These are phyloP conservation scores for Arthroderma uncinatum DNA, from an alignment of 2,329 filamentous ascomycete genomes.

Conservation along the genomic window DNA sequence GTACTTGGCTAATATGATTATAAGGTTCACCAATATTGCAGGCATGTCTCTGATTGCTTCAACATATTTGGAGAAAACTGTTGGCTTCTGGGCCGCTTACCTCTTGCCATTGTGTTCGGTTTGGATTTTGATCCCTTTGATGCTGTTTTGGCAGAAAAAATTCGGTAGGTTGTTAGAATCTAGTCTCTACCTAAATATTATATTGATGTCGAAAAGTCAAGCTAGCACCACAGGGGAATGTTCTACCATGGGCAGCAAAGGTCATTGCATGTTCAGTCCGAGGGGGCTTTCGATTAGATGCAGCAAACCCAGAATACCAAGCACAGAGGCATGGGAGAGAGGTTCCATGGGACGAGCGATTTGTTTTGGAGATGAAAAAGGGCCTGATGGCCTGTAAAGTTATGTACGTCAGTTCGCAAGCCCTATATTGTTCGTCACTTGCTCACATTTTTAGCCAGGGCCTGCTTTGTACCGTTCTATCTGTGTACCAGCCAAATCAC, in stretches of 20 bases:
- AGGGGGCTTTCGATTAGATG: slow-evolving; percentile 11
- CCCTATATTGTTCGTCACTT: background rate
- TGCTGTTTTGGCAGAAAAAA: slow-evolving; percentile 7
- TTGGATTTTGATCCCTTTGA: slow-evolving; percentile 10
- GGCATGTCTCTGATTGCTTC: slow-evolving; percentile 50
- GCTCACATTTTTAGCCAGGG: background rate
- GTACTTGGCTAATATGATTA: slow-evolving; percentile 9
- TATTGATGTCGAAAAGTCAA: background rate
- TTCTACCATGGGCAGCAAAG: slow-evolving; percentile 9
- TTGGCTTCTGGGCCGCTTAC: slow-evolving; percentile 52
- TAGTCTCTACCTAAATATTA: background rate
- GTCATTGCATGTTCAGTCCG: slow-evolving; percentile 7
- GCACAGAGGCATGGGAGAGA: slow-evolving; percentile 50
- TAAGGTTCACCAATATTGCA: slow-evolving; percentile 43
- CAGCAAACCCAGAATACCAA: slow-evolving; percentile 35
- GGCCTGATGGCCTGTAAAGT: slow-evolving; percentile 12
- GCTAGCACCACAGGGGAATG: slow-evolving; percentile 10
- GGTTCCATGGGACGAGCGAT: slow-evolving; percentile 12
- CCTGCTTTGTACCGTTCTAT: slow-evolving; percentile 24
- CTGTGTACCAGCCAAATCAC: slow-evolving; percentile 28
- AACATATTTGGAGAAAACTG: slow-evolving; percentile 49
- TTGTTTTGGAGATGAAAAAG: slow-evolving; percentile 13
- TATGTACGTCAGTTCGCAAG: slow-evolving; percentile 7
- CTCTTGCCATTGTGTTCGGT: slow-evolving; percentile 28
- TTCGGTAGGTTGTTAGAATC: slow-evolving; percentile 8